Percentiles rank a stretch among this genome's conserved stretches.
phyloP scores from a whole-genome alignment of 345 rosid genomes.

The Lenwebbia sp. region DNA sequence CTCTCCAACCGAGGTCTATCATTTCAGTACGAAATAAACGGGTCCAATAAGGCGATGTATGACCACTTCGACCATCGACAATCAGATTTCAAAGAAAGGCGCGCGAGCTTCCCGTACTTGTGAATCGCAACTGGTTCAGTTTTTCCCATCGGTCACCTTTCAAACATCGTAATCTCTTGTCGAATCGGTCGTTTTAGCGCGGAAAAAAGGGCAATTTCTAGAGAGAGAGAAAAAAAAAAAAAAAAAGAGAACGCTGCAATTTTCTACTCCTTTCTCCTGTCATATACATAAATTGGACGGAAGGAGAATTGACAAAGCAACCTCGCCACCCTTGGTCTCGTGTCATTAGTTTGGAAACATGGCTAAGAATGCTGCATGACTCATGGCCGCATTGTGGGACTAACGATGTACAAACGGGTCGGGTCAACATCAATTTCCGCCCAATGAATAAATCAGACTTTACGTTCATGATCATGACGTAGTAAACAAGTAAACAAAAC shows the following conservation, averaged over 20 bases:
- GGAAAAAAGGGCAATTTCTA: neutral
- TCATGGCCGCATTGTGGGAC: neutral
- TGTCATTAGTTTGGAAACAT: neutral
- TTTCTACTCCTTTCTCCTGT: neutral
- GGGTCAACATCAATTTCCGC: neutral
- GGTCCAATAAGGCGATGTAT: accelerated
- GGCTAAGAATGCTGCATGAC: neutral
- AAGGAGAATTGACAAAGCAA: neutral
- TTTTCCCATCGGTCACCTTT: neutral
- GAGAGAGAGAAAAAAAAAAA: too few species aligned
- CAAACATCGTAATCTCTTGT: neutral
- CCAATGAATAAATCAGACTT: neutral
- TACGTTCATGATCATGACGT: too few species aligned
- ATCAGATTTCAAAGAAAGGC: neutral
- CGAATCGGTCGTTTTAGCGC: accelerated
- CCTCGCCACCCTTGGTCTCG: neutral
- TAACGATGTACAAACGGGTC: neutral
- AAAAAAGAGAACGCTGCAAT: too few species aligned
- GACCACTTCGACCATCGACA: accelerated
- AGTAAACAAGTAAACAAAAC: neutral
- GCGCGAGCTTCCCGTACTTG: neutral
- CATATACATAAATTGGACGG: neutral
- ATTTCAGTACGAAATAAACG: neutral
- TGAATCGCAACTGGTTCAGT: neutral
- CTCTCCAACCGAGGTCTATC: accelerated